Conservation (phyloP, 2,329 filamentous ascomycete genomes). For the Chalara sp. region DNA sequence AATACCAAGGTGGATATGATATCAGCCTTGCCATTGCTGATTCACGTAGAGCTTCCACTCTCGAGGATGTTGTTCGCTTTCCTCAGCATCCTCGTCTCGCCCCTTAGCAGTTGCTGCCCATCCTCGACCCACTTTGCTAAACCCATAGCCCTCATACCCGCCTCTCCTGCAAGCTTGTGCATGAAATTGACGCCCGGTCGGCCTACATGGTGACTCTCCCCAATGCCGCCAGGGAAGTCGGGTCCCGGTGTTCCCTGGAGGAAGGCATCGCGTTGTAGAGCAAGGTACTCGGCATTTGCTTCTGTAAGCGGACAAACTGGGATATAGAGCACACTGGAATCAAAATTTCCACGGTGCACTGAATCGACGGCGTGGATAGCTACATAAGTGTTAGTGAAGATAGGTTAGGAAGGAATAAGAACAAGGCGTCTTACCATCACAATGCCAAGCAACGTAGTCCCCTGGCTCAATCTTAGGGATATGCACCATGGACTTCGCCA, state of each 20-base stretch:
- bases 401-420: too few relatives aligned
- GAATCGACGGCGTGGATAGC: conserved; percentile 70
- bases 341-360: conserved; percentile 60
- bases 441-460: conserved; percentile 63
- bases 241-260: conserved; percentile 57
- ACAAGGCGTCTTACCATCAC: conserved; percentile 13
- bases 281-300: conserved; percentile 64
- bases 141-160: conserved; percentile 51
- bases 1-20: too few relatives aligned
- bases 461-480: conserved; percentile 57
- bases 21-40: too few relatives aligned
- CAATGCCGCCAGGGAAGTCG: conserved; percentile 66
- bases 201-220: conserved; percentile 50
- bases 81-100: too few relatives aligned
- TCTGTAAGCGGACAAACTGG: conserved; percentile 77
- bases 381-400: too few relatives aligned
- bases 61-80: too few relatives aligned
- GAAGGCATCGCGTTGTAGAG: conserved; percentile 66
- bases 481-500: conserved; percentile 57
- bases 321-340: conserved; percentile 85
- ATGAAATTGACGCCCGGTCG: conserved; percentile 28
- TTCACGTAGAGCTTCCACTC: too few relatives aligned
- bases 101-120: too few relatives aligned
- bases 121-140: conserved; percentile 35
- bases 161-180: conserved; percentile 37